phyloP scores from a whole-genome alignment of 176 grass and related monocot species.

The Rhipidocladum racemiflorum region DNA sequence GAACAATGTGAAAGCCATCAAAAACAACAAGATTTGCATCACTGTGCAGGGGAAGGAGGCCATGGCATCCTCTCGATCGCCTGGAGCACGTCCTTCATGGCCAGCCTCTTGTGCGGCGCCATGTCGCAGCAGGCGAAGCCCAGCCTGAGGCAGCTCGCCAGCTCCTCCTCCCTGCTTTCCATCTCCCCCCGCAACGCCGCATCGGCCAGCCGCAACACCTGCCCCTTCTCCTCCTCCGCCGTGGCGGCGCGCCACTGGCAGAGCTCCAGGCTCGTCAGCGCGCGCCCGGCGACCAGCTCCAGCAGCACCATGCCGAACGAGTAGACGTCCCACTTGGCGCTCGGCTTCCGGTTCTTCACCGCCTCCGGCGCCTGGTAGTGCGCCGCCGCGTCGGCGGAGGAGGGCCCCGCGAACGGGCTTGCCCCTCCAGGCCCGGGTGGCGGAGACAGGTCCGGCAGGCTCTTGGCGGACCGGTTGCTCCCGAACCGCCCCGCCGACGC shows the following conservation, averaged over 20 bases:
- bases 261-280: constrained; percentile 62
- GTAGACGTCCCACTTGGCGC: constrained; percentile 75
- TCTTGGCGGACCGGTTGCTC: constrained; percentile 60
- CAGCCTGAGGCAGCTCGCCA: constrained; percentile 62
- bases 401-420: constrained; percentile 40
- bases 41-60: neutral
- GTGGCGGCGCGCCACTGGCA: constrained; percentile 45
- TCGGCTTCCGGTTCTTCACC: constrained; percentile 44
- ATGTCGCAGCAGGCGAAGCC: constrained; percentile 66
- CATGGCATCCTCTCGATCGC: constrained; percentile 65
- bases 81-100: constrained; percentile 65
- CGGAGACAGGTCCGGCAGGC: constrained; percentile 54
- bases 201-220: constrained; percentile 47
- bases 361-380: constrained; percentile 72
- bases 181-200: constrained; percentile 52
- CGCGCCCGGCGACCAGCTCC: constrained; percentile 74
- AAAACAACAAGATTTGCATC: neutral
- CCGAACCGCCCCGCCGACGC: constrained; percentile 36
- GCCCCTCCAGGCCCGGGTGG: neutral
- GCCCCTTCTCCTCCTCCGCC: constrained; percentile 26
- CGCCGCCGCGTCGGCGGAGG: constrained; percentile 8
- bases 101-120: constrained; percentile 58
- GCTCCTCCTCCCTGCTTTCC: constrained; percentile 56
- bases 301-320: constrained; percentile 72
- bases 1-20: neutral